Base-by-base conservation (phyloP, 1,284 basidiomycete genomes). In the Pseudomicrostroma phylloplanum region DNA sequence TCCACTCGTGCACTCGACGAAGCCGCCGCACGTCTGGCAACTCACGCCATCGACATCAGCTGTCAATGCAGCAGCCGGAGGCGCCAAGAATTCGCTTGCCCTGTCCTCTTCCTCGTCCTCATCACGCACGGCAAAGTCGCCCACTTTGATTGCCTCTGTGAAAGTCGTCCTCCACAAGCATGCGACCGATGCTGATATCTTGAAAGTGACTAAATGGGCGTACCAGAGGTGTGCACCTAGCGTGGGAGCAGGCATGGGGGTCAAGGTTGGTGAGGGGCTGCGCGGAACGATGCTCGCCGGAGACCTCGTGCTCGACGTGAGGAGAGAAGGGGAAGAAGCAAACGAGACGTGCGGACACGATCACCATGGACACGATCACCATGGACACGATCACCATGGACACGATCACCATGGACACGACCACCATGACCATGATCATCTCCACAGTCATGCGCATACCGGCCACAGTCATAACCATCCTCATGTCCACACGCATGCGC, bases 1-100 rank as follows among this genome's bases (percentile, higher is more conserved):
- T 48, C 68, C 68, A 6, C 58, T 75, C 1, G 72, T 79, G 0
- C 64, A 65, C 3, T 72, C 71, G 43, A 66, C 78, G 1, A 56
- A 64, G 0, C 65, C 70, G 11, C 66, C 71, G 15, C 65, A 76
- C 26, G 58, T 78, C 12, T 79, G 77, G 77, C 77, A 78, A 60
- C 61, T 79, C 12, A 76, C 73, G 0, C 69, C 76, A 13, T 72
- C 76, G 17, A 73, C 76, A 1, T 61, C 73, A n/a, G 61, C 65
- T 2, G 51, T 26, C 15, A 25, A 19, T 25, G 15, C 51, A 25
- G 51, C 51, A 2, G 46, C 46, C 4, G 30, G 30, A 9, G 30
- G 30, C 30, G 17, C 43, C 17, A 17, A 17, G 21, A 48, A 48
- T 21, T 23, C 21, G n/a, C 51, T 54, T 7, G 51, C 21, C 21